A percentile compares a stretch with the other conserved stretches of the same genome.
Conservation (phyloP, 371 early-diverging fungal species). For the Cokeromyces recurvatus region DNA sequence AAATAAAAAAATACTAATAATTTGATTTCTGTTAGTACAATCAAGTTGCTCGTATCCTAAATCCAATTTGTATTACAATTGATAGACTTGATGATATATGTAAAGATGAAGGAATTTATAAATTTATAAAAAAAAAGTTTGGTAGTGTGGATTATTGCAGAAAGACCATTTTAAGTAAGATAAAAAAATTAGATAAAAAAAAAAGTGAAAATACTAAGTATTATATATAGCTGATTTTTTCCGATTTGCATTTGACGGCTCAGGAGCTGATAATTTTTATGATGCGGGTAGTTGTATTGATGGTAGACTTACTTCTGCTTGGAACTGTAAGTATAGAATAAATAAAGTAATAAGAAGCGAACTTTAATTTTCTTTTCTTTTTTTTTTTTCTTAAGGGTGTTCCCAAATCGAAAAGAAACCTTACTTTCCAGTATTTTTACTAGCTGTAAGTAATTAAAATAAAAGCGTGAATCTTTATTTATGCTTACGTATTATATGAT, state of each 20-base stretch:
- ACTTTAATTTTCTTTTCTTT: too few species aligned
- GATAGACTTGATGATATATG: conserved; percentile 65
- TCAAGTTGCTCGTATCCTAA: conserved; percentile 90
- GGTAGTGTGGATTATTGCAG: conserved; percentile 57
- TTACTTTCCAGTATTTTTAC: conserved; percentile 86
- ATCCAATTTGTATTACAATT: conserved; percentile 79
- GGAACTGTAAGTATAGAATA: conserved; percentile 84
- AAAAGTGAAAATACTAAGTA: neutral
- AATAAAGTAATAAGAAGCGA: too few species aligned
- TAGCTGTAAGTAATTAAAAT: conserved; percentile 45
- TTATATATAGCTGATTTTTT: conserved; percentile 77
- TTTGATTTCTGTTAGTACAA: too few species aligned
- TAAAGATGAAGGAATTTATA: conserved; percentile 49
- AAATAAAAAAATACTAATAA: too few species aligned
- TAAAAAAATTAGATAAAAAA: neutral
- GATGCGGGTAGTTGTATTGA: conserved; percentile 97
- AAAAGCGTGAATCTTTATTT: too few species aligned
- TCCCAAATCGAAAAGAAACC: conserved; percentile 89
- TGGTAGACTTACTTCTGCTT: conserved; percentile 88
- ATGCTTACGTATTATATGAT: neutral
- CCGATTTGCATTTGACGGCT: conserved; percentile 93
- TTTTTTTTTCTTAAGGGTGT: conserved; percentile 55
- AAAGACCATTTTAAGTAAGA: conserved; percentile 64
- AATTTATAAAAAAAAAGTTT: conserved; percentile 67
- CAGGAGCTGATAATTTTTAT: conserved; percentile 92